Evolutionary conservation across 352 stramenopile species (phyloP).

Genomic region (Pythium guiyangense): DNA sequence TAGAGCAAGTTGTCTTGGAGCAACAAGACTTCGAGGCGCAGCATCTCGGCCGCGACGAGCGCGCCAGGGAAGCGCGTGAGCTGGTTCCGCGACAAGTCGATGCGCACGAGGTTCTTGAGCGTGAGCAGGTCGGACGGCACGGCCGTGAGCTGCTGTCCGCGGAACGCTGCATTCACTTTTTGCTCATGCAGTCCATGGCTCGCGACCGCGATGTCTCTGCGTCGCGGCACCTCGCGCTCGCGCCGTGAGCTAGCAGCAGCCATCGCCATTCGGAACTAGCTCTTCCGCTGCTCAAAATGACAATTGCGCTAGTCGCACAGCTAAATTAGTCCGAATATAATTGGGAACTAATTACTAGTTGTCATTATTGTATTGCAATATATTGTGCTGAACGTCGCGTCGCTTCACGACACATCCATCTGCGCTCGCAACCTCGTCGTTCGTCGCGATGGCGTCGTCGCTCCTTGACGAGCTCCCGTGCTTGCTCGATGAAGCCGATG

Average conservation of each 20-base stretch:
- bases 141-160: constrained; percentile 21
- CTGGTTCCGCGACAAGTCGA: constrained; percentile 61
- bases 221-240: neutral
- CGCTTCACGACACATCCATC: no score
- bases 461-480: constrained; percentile 62
- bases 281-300: no score
- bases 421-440: no score
- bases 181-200: constrained; percentile 16
- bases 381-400: no score
- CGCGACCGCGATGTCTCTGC: neutral
- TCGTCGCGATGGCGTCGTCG: constrained; percentile 30
- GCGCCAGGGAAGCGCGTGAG: constrained; percentile 54
- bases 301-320: no score
- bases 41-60: constrained; percentile 33
- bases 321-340: no score
- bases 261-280: neutral
- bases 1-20: constrained; percentile 55
- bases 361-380: no score
- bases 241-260: neutral
- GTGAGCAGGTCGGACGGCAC: constrained; percentile 48
- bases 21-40: constrained; percentile 42
- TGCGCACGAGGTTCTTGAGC: constrained; percentile 37
- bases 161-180: constrained; percentile 35
- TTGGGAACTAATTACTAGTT: no score
- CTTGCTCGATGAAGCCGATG: constrained; percentile 52